Base-by-base conservation (phyloP, 192 early-diverging fungal genomes). In the Coemansia asiatica region DNA sequence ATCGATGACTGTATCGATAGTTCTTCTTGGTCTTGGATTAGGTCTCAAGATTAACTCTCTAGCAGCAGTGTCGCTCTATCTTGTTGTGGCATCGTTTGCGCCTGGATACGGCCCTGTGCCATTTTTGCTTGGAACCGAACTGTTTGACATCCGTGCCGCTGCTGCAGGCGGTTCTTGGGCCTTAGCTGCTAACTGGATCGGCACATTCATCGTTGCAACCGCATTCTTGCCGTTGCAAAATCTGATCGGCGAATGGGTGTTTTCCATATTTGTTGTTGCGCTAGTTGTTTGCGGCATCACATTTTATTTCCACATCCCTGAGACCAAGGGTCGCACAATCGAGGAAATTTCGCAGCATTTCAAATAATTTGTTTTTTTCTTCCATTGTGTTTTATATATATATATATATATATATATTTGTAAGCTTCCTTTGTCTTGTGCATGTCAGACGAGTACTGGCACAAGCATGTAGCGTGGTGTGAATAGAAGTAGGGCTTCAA, bases 11-110 rank as follows among this genome's bases (percentile, higher is more conserved):
- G 23, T 72, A 4, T 81, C 82, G 12, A 75, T 85, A 4, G 63
- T 84, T 16, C 23, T 91, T 22, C 68, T 92, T 19, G 90, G 86
- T 2, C 71, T 82, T 50, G 78, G 87, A 27, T 83, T 91, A 60
- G 84, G 72, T 0, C 70, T 85, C 28, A 87, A 83, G 86, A 90
- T 50, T 84, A 94, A 91, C 74, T 88, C 89, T 5, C 77, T 97
- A 31, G 93, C 93, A 0, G 79, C 92, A 80, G 92, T 77, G 27
- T 76, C 80, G 44, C 61, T 82, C 31, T 82, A 77, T 36, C 54
- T 77, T 26, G 80, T 82, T 6, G 75, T 82, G 29, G 75, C 75
- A 0, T 69, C 71, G 9, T 82, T 82, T 74, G 80, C 75, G 25
- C 75, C 75, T n/a, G 80, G 80, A 35, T 75, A 69, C 49, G 80